Evolutionary conservation across 139 green algal species (phyloP).

Genomic region (Chlorella vulgaris): DNA sequence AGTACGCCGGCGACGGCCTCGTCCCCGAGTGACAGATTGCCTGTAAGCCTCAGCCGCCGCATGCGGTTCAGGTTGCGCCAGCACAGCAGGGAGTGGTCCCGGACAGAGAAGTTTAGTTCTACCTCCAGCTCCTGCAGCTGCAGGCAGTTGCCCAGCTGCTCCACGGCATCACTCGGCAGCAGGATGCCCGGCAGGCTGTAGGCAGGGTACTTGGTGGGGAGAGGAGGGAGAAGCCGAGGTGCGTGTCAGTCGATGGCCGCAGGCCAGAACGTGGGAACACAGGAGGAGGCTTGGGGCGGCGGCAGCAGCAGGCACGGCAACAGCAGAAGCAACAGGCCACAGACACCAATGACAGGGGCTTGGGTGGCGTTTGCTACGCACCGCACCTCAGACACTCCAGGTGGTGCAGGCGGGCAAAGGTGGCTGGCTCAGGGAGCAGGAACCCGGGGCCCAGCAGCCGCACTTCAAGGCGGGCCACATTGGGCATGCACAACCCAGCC

Average conservation of each 20-base stretch:
- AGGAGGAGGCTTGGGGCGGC: background rate
- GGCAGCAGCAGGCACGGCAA: background rate
- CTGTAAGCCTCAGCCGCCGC: background rate
- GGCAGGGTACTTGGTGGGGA: too few relatives aligned
- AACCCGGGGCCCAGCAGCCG: background rate
- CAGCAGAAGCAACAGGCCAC: background rate
- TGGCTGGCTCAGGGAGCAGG: constrained; percentile 6
- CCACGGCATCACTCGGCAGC: background rate
- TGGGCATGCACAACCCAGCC: background rate
- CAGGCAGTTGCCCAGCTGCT: constrained; percentile 11
- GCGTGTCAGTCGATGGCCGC: background rate
- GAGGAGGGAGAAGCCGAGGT: background rate
- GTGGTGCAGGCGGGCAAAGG: background rate
- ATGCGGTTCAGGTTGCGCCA: background rate
- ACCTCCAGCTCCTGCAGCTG: background rate
- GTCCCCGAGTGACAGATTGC: constrained; percentile 13
- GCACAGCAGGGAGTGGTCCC: constrained; percentile 7
- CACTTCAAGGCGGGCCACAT: constrained; percentile 2
- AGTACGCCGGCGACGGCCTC: constrained; percentile 15
- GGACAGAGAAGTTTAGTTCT: constrained; percentile 6
- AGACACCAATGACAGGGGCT: background rate
- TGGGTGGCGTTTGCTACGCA: too few relatives aligned
- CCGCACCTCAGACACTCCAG: background rate
- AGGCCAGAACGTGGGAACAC: background rate
- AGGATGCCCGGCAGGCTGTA: constrained; percentile 29